Percentiles rank a stretch among this genome's conserved stretches.
Conservation (phyloP, 441 rosid species). For the Aleurites moluccanus region DNA sequence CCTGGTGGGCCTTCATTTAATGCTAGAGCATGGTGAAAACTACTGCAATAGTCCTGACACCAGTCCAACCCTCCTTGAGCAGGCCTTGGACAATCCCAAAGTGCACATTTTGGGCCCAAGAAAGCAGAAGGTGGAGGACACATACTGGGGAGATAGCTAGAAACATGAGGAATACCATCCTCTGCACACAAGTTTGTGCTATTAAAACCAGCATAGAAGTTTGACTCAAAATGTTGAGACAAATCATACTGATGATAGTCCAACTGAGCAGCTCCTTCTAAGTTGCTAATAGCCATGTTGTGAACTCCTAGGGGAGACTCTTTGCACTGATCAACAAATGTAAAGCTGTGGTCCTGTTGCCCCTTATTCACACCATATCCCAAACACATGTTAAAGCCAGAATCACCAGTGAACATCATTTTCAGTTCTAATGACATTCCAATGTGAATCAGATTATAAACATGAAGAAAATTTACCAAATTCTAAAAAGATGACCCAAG, state of each 20-base stretch:
- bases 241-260: conserved; percentile 70
- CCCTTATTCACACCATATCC: conserved; percentile 57
- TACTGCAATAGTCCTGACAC: conserved; percentile 92
- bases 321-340: conserved; percentile 61
- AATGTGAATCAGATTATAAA: conserved; percentile 4
- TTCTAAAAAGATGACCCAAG: conserved; percentile 5
- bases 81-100: conserved; percentile 99
- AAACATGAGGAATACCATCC: conserved; percentile 50
- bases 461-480: not conserved
- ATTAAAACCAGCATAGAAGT: conserved; percentile 51
- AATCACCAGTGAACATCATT: conserved; percentile 17
- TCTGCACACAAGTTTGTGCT: conserved; percentile 50
- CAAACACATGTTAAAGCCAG: conserved; percentile 41
- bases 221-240: conserved; percentile 65
- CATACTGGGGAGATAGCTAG: conserved; percentile 59
- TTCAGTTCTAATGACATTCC: conserved; percentile 19
- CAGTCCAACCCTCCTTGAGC: conserved; percentile 84
- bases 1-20: conserved; percentile 96
- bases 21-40: conserved; percentile 85
- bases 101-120: conserved; percentile 96
- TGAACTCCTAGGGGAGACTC: conserved; percentile 48
- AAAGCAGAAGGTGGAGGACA: conserved; percentile 92
- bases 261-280: conserved; percentile 52
- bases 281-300: conserved; percentile 33
- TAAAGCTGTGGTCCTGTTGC: conserved; percentile 60